A percentile compares a stretch with the other conserved stretches of the same genome.
These are phyloP conservation scores for Mycosarcoma maydis DNA, from an alignment of 1,284 basidiomycete genomes.

Conservation along the genomic window DNA sequence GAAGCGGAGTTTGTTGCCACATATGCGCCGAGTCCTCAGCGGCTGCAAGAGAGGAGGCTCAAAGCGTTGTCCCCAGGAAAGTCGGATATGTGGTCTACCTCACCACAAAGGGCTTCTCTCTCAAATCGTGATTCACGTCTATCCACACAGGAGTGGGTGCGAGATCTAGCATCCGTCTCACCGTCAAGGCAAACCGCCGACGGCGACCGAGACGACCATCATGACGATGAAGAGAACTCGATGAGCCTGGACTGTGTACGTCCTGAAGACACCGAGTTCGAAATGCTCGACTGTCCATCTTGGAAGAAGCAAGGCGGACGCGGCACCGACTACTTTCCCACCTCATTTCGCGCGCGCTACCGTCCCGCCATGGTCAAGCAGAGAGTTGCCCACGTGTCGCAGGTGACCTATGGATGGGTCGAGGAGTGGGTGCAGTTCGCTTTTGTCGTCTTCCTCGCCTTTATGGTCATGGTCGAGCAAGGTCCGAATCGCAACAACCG, in stretches of 20 bases:
- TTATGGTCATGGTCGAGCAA: conserved; percentile 52
- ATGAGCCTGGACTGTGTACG: conserved; percentile 12
- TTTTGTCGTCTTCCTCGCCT: conserved; percentile 56
- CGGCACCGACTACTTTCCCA: conserved; percentile 56
- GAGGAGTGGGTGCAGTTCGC: conserved; percentile 57
- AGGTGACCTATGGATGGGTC: conserved; percentile 52
- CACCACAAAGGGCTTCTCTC: conserved; percentile 2
- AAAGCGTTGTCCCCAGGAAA: conserved; percentile 6
- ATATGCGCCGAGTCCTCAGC: conserved; percentile 31
- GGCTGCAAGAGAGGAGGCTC: conserved; percentile 22
- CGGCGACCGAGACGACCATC: conserved; percentile 2
- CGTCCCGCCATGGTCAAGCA: conserved; percentile 54
- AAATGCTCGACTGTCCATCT: conserved; percentile 45
- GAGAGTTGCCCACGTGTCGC: conserved; percentile 42
- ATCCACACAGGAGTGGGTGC: conserved; percentile 31
- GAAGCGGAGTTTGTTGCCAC: conserved; percentile 44
- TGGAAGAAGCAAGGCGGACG: conserved; percentile 48
- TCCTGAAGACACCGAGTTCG: conserved; percentile 48
- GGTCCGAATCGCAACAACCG: conserved; percentile 27
- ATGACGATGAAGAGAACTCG: conserved; percentile 5
- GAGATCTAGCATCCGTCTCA: conserved; percentile 19
- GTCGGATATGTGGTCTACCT: neutral
- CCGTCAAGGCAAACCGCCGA: neutral
- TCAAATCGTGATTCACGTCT: conserved; percentile 11
- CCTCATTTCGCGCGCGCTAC: conserved; percentile 50